Evolutionary conservation across 176 grass and related monocot genomes (phyloP).

Genomic region (Carex parvula): DNA sequence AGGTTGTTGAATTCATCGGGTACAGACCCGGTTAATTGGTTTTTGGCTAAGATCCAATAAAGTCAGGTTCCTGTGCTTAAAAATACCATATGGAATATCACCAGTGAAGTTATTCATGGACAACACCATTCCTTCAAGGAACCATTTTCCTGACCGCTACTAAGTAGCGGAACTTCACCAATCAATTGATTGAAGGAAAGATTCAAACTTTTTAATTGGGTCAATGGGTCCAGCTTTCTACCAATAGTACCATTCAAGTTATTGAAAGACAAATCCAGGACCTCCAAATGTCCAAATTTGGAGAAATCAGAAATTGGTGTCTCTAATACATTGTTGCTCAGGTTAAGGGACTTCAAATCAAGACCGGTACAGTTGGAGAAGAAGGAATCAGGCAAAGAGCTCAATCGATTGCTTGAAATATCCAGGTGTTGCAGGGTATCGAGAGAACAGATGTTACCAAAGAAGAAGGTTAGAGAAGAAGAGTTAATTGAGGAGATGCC

Average conservation of each 20-base stretch:
- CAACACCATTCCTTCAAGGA: slow-evolving; percentile 38
- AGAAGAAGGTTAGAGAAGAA: slow-evolving; percentile 23
- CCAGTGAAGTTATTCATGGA: slow-evolving; percentile 37
- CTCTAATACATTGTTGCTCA: slow-evolving; percentile 29
- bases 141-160: neutral
- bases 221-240: slow-evolving; percentile 12
- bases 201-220: slow-evolving; percentile 45
- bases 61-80: slow-evolving; percentile 29
- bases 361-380: slow-evolving; percentile 35
- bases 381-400: slow-evolving; percentile 20
- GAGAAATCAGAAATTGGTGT: slow-evolving; percentile 15
- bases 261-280: slow-evolving; percentile 70
- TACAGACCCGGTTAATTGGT: slow-evolving; percentile 27
- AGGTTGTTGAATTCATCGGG: slow-evolving; percentile 26
- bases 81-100: slow-evolving; percentile 19
- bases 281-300: slow-evolving; percentile 27
- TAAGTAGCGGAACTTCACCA: slow-evolving; percentile 24
- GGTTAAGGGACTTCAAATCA: slow-evolving; percentile 32
- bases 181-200: slow-evolving; percentile 31
- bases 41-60: slow-evolving; percentile 67
- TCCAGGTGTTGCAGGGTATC: slow-evolving; percentile 40
- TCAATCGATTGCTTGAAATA: slow-evolving; percentile 39
- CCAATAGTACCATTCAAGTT: neutral
- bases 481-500: slow-evolving; percentile 10
- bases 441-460: slow-evolving; percentile 37